Evolutionary conservation across 1,139 yeast genomes (phyloP).

Genomic region (Blastobotrys aristatus): DNA sequence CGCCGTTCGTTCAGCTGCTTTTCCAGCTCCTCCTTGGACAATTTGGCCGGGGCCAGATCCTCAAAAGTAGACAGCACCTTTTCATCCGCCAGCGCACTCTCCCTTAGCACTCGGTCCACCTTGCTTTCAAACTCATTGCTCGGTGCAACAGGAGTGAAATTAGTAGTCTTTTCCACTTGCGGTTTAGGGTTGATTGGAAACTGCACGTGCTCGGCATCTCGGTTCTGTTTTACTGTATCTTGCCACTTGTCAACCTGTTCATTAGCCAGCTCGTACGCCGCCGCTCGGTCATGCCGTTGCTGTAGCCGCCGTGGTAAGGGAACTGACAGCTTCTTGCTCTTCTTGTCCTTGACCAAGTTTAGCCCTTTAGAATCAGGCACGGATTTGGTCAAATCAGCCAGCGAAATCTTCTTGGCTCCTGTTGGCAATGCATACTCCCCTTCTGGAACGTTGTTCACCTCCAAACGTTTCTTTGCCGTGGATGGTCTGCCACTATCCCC

Average conservation of each 20-base stretch:
- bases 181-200: conserved; percentile 60
- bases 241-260: conserved; percentile 87
- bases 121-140: conserved; percentile 63
- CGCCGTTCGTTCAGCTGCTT: conserved; percentile 79
- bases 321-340: conserved; percentile 54
- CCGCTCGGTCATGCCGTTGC: conserved; percentile 78
- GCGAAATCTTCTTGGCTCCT: conserved; percentile 51
- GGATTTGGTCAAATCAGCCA: conserved; percentile 71
- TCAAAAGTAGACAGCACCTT: conserved; percentile 77
- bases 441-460: conserved; percentile 57
- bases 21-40: conserved; percentile 74
- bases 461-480: conserved; percentile 34
- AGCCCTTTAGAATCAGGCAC: conserved; percentile 40
- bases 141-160: conserved; percentile 47
- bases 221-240: conserved; percentile 69
- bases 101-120: conserved; percentile 54
- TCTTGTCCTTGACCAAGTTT: conserved; percentile 26
- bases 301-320: conserved; percentile 87
- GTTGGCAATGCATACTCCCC: conserved; percentile 68
- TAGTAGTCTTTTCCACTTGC: conserved; percentile 42
- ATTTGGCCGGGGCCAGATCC: conserved; percentile 67
- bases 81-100: conserved; percentile 66
- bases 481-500: conserved; percentile 19
- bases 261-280: conserved; percentile 85
- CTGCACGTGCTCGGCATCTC: conserved; percentile 77